Evolutionary conservation across 768 basidiomycete genomes (phyloP).

Genomic region (Rhodotorula toruloides): DNA sequence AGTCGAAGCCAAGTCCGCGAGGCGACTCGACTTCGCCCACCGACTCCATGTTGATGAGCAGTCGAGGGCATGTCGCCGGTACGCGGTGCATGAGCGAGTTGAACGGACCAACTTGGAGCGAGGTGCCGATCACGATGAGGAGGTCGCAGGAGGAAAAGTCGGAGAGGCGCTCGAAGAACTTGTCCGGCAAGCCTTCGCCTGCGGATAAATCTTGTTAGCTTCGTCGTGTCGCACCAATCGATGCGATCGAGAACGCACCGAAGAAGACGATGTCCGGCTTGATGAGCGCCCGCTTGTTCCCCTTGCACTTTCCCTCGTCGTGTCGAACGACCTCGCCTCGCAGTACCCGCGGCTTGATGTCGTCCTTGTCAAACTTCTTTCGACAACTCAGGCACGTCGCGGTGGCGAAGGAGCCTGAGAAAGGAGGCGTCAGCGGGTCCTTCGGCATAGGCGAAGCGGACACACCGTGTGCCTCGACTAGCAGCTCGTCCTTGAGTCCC

Average conservation of each 20-base stretch:
- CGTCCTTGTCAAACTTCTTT: conserved; percentile 57
- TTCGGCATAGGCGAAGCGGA: not conserved
- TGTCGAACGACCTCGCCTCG: conserved; percentile 67
- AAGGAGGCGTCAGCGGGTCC: not conserved
- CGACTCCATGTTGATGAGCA: conserved; percentile 80
- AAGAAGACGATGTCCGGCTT: conserved; percentile 40
- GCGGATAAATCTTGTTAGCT: not conserved
- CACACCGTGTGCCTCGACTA: conserved; percentile 81
- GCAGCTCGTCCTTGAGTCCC: conserved; percentile 64
- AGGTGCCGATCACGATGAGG: conserved; percentile 85
- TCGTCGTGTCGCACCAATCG: not conserved
- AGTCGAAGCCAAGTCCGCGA: conserved; percentile 20
- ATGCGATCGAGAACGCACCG: conserved; percentile 42
- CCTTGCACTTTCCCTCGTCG: conserved; percentile 42
- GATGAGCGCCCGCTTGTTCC: conserved; percentile 42
- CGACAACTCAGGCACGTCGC: conserved; percentile 77
- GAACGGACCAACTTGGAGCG: conserved; percentile 66
- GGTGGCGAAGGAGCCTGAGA: conserved; percentile 67
- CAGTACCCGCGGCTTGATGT: conserved; percentile 63
- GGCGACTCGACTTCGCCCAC: conserved; percentile 55
- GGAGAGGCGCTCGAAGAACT: conserved; percentile 59
- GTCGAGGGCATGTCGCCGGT: conserved; percentile 60
- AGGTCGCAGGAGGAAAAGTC: conserved; percentile 67
- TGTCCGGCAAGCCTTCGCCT: conserved; percentile 59
- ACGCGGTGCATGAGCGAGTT: conserved; percentile 66